Evolutionary conservation across 2,329 filamentous ascomycete genomes (phyloP), one percentile per base, ranked within the genome.

Genomic region (Emergomyces pasteurianus): DNA sequence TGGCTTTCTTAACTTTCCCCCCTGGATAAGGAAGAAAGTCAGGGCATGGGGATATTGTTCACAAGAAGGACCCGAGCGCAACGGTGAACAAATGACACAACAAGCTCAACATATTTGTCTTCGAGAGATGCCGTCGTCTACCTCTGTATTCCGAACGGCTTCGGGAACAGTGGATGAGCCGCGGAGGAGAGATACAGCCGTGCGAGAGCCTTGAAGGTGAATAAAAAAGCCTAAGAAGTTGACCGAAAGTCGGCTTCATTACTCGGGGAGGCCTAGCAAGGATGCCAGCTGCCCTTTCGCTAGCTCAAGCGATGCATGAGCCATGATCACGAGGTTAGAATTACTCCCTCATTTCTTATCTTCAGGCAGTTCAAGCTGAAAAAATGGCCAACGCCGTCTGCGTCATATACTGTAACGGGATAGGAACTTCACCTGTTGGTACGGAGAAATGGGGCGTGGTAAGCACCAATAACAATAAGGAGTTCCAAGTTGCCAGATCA

Each of bases 101-200:
- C 34, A 16, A 14, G n/a, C 31, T 7, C 52, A 26, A 31, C 61
- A 61, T 3, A 60, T 68, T 9, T 65, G 63, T n/a, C 64, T 83
- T 46, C 77, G 81, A 62, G 72, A 78, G 31, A 67, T 82, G 64
- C 78, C 80, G 0, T 86, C 83, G 1, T 86, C 84, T 5, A 85
- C 81, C 1, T 86, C 83, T 0, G 84, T 86, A 0, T 87, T 87
- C 64, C 76, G 80, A 9, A 86, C 84, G 0, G 79, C 80, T 1
- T 82, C 79, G 34, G 23, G 53, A n/a, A 43, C 36, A 14, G 23
- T 14, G 40, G 55, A 12, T n/a, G 2, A 16, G 31, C 5, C 40
- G 12, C 38, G 34, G 31, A 55, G 18, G n/a, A 54, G 50, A 36
- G 52, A 55, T 18, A 18, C 12, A 21, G 52, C n/a, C 9, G 34